Percentiles rank a stretch among this genome's conserved stretches.
Evolutionary conservation across 2,329 filamentous ascomycete species (phyloP).

Genomic region (Colletotrichum sublineola): DNA sequence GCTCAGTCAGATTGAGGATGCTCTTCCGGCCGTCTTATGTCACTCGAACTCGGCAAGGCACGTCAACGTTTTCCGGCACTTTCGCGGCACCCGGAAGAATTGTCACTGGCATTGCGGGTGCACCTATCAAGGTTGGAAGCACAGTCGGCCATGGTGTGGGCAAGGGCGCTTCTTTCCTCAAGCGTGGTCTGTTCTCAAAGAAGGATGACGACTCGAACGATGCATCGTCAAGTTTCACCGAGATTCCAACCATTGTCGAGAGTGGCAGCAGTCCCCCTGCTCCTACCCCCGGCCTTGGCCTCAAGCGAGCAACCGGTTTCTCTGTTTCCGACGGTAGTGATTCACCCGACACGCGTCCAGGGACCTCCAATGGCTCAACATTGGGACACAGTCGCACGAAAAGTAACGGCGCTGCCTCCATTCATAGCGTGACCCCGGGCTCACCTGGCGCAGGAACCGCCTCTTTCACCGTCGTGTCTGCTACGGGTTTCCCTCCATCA

Average conservation of each 20-base stretch:
- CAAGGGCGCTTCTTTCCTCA: constrained; percentile 91
- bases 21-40: constrained; percentile 96
- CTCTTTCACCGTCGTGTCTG: constrained; percentile 82
- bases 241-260: constrained; percentile 58
- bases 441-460: constrained; percentile 79
- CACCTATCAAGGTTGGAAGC: constrained; percentile 89
- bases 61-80: constrained; percentile 91
- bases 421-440: constrained; percentile 72
- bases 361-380: constrained; percentile 50
- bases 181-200: constrained; percentile 82
- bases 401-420: constrained; percentile 75
- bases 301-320: constrained; percentile 59
- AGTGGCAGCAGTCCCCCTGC: constrained; percentile 55
- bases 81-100: constrained; percentile 91
- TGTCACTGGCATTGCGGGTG: constrained; percentile 83
- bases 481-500: constrained; percentile 80
- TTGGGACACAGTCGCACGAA: constrained; percentile 64
- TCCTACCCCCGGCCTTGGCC: constrained; percentile 49
- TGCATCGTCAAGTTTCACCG: constrained; percentile 52
- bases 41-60: constrained; percentile 86
- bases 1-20: constrained; percentile 83
- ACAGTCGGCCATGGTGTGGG: constrained; percentile 83
- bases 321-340: constrained; percentile 43
- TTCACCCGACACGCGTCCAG: constrained; percentile 48
- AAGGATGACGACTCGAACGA: constrained; percentile 71